phyloP scores from a whole-genome alignment of 495 filamentous ascomycete genomes.

The Bombardia bombarda region DNA sequence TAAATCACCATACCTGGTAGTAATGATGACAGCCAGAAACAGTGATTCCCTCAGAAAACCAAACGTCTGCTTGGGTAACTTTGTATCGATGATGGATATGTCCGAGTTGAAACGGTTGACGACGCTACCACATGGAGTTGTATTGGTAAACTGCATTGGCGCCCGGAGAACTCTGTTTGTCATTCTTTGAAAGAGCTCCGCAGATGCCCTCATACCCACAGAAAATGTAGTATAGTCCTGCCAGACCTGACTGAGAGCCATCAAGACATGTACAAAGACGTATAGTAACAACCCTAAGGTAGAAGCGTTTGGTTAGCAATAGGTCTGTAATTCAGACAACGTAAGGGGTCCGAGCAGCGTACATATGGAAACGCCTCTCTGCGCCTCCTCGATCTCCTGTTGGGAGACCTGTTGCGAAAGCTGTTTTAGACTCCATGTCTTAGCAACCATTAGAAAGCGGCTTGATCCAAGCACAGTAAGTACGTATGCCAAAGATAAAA shows the following conservation, averaged over 20 bases:
- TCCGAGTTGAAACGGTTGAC: slow-evolving; percentile 46
- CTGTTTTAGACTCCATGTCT: slow-evolving; percentile 25
- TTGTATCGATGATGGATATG: slow-evolving; percentile 4
- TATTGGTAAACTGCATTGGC: slow-evolving; percentile 44
- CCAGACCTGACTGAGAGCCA: no score
- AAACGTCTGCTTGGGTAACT: background rate
- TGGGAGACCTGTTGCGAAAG: slow-evolving; percentile 22
- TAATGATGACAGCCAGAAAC: slow-evolving; percentile 16
- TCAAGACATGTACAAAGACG: slow-evolving; percentile 21
- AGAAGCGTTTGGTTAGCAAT: no score
- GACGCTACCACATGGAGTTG: slow-evolving; percentile 39
- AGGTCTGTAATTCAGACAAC: no score
- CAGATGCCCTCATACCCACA: slow-evolving; percentile 28
- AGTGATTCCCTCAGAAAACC: slow-evolving; percentile 8
- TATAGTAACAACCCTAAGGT: no score
- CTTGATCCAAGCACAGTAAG: slow-evolving; percentile 35
- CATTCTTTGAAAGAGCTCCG: slow-evolving; percentile 31
- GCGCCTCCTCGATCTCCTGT: no score
- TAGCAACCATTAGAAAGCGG: slow-evolving; percentile 29
- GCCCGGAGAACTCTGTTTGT: slow-evolving; percentile 36
- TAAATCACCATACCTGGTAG: slow-evolving; percentile 20
- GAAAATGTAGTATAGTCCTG: no score
- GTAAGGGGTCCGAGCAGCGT: no score
- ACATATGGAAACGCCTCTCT: no score
- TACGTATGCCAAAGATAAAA: slow-evolving; percentile 42